These are phyloP conservation scores for Knufia petricola DNA, from an alignment of 2,329 filamentous ascomycete species.

Conservation along the genomic window DNA sequence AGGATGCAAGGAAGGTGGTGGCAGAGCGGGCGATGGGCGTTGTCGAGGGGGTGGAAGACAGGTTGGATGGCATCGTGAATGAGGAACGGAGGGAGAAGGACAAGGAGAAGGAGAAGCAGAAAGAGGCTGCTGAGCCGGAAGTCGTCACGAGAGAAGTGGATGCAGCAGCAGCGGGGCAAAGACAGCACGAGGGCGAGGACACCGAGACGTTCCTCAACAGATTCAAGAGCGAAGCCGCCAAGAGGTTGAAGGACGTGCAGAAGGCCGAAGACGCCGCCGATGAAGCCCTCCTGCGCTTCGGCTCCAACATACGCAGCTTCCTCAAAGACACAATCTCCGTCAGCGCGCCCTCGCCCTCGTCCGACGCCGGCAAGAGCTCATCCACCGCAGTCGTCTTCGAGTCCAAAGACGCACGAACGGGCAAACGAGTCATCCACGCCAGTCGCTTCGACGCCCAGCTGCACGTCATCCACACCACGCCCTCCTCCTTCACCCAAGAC, in stretches of 20 bases:
- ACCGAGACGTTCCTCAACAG: conserved; percentile 62
- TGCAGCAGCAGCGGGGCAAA: too few relatives aligned
- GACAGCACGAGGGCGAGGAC: conserved; percentile 21
- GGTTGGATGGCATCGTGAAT: conserved; percentile 6
- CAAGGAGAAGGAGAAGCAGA: conserved; percentile 5
- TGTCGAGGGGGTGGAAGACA: conserved; percentile 4
- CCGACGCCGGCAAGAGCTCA: too few relatives aligned
- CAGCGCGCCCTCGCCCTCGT: conserved; percentile 48
- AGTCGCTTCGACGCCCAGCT: conserved; percentile 92
- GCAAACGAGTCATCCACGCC: conserved; percentile 88
- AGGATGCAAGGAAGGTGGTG: conserved; percentile 57
- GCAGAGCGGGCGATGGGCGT: conserved; percentile 36
- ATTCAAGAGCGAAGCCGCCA: conserved; percentile 66
- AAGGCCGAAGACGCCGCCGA: conserved; percentile 91
- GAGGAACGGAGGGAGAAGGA: conserved; percentile 5
- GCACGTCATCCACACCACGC: conserved; percentile 82
- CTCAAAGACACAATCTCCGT: conserved; percentile 84
- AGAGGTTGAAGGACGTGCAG: conserved; percentile 79
- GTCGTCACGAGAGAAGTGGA: conserved; percentile 24
- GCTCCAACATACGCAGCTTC: conserved; percentile 80
- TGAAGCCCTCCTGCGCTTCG: conserved; percentile 86
- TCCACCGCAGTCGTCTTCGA: conserved; percentile 80
- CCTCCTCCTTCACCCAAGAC: conserved; percentile 74
- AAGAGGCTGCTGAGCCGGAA: conserved; percentile 11
- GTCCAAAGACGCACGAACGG: conserved; percentile 74